Conservation (phyloP, 2,329 filamentous ascomycete species). For the Colletotrichum tanaceti region DNA sequence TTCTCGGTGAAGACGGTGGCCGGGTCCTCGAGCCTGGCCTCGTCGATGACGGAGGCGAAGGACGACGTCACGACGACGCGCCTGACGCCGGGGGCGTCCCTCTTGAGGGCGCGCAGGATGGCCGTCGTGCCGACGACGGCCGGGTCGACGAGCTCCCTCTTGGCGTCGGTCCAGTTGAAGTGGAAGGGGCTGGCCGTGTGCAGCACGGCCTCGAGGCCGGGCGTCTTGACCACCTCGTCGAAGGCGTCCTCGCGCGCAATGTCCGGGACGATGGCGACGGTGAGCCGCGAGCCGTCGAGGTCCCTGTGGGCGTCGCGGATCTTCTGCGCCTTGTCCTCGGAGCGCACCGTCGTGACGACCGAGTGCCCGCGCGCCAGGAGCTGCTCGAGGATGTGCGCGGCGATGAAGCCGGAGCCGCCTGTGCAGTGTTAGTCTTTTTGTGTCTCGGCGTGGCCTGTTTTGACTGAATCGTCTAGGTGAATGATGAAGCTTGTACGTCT, state of each 20-base stretch:
- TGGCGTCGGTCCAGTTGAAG: slow-evolving; percentile 62
- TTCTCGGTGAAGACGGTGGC: slow-evolving; percentile 57
- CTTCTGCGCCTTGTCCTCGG: slow-evolving; percentile 63
- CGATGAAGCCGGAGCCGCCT: slow-evolving; percentile 66
- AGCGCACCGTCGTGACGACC: slow-evolving; percentile 68
- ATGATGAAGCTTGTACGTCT: no score
- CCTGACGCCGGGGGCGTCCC: slow-evolving; percentile 69
- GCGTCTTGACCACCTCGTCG: slow-evolving; percentile 67
- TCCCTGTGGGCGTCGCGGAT: slow-evolving; percentile 62
- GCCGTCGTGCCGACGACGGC: slow-evolving; percentile 72
- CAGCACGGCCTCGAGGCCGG: slow-evolving; percentile 66
- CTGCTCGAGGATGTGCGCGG: slow-evolving; percentile 65
- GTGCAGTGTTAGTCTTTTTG: neutral
- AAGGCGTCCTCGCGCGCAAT: slow-evolving; percentile 81
- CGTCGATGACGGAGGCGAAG: slow-evolving; percentile 64
- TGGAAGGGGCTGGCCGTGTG: slow-evolving; percentile 72
- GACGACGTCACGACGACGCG: slow-evolving; percentile 74
- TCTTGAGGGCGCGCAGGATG: slow-evolving; percentile 76
- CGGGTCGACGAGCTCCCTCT: slow-evolving; percentile 67
- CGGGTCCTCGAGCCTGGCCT: slow-evolving; percentile 52
- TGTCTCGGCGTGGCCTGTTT: neutral
- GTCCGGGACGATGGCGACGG: slow-evolving; percentile 76
- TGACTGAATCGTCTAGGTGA: no score
- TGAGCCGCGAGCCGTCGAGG: slow-evolving; percentile 57
- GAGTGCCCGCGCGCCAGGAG: slow-evolving; percentile 63